A percentile compares a stretch with the other conserved stretches of the same genome.
Conservation (phyloP, 371 early-diverging fungal genomes). For the Mucor indicus region DNA sequence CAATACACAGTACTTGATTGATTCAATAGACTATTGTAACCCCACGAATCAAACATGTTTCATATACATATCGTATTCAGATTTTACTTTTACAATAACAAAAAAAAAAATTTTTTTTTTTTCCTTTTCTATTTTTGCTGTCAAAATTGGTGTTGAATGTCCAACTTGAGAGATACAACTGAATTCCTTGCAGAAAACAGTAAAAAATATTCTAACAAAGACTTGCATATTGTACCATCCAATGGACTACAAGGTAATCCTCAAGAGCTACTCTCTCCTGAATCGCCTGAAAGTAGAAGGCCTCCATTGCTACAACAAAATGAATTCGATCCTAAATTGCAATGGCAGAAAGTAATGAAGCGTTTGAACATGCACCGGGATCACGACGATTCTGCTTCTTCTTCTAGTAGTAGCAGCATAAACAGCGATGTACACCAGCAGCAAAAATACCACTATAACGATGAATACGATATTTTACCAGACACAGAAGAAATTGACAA, state of each 20-base stretch:
- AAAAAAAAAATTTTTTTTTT: no score
- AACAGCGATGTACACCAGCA: neutral
- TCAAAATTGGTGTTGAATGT: no score
- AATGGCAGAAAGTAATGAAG: constrained; percentile 32
- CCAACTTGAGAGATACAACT: no score
- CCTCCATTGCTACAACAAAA: constrained; percentile 1
- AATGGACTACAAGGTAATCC: neutral
- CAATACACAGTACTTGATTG: no score
- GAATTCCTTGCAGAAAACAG: no score
- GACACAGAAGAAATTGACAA: neutral
- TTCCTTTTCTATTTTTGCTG: no score
- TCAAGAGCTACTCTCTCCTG: constrained; percentile 16
- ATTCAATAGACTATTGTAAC: no score
- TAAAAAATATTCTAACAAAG: neutral
- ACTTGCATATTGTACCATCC: constrained; percentile 1
- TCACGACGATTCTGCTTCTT: no score
- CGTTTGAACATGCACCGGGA: constrained; percentile 3
- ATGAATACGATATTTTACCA: constrained; percentile 7
- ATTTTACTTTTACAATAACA: no score
- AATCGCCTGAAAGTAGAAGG: constrained; percentile 19
- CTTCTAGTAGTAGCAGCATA: no score
- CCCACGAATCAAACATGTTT: no score
- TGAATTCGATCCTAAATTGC: constrained; percentile 29
- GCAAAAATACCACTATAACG: neutral
- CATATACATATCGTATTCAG: no score